Percentiles rank a stretch among this genome's conserved stretches.
Conservation (phyloP, 805 yeast genomes). For the Metschnikowia reukaufii region DNA sequence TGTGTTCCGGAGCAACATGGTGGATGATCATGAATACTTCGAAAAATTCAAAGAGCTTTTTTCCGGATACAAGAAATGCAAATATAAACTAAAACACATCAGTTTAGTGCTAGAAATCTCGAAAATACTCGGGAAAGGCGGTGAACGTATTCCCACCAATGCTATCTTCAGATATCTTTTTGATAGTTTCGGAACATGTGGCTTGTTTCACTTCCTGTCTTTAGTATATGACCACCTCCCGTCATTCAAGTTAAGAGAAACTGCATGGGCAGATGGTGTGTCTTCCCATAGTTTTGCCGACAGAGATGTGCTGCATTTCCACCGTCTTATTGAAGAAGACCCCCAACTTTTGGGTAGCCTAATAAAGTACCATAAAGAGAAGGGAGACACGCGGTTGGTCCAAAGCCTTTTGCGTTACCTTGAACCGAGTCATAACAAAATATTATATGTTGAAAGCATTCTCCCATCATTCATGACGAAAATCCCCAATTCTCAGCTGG, state of each 20-base stretch:
- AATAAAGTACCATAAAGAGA: slow-evolving; percentile 25
- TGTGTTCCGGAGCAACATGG: slow-evolving; percentile 14
- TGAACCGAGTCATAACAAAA: slow-evolving; percentile 16
- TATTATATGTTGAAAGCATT: slow-evolving; percentile 5
- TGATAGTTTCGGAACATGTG: slow-evolving; percentile 24
- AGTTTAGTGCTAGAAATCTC: slow-evolving; percentile 15
- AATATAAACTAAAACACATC: slow-evolving; percentile 12
- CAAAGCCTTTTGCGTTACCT: slow-evolving; percentile 28
- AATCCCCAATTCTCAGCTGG: neutral
- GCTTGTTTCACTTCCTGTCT: slow-evolving; percentile 28
- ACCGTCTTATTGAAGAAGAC: slow-evolving; percentile 24
- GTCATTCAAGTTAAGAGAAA: slow-evolving; percentile 21
- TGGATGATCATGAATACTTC: slow-evolving; percentile 25
- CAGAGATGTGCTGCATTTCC: slow-evolving; percentile 24
- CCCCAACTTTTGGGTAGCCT: slow-evolving; percentile 33
- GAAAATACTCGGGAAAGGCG: slow-evolving; percentile 12
- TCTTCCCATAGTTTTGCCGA: slow-evolving; percentile 9
- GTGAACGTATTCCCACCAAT: slow-evolving; percentile 25
- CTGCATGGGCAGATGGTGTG: slow-evolving; percentile 22
- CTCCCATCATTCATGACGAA: slow-evolving; percentile 21
- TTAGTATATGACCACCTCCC: slow-evolving; percentile 30
- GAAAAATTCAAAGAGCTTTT: slow-evolving; percentile 21
- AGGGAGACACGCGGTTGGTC: slow-evolving; percentile 22
- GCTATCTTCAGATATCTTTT: slow-evolving; percentile 26
- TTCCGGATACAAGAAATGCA: slow-evolving; percentile 14